Base-by-base conservation (phyloP, 2,329 filamentous ascomycete genomes). In the Clarireedia hainanense region DNA sequence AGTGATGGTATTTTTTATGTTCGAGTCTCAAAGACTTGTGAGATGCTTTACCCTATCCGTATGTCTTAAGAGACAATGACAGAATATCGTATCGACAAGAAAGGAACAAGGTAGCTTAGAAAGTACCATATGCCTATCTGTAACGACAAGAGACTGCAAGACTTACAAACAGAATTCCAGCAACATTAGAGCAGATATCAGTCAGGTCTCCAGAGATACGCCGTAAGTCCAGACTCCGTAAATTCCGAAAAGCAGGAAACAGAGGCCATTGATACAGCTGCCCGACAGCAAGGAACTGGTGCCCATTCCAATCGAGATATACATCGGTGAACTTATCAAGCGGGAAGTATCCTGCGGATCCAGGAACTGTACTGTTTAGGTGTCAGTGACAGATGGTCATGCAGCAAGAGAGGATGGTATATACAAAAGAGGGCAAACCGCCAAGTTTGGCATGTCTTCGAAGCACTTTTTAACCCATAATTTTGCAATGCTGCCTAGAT, bases 221-320 rank as follows among this genome's bases (percentile, higher is more conserved):
- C 9, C 42, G 45, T 30, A 52, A 47, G 26, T 47, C 20, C 14
- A 52, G 50, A 20, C 50, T 52, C 15, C 30, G 7, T 12, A 52
- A 17, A 20, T 52, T 47, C 14, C 50, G 30, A 36, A 37, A 52
- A 12, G 15, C 6, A 17, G 42, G 42, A 26, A 47, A n/a, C 12
- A 14, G 6, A 20, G 20, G 30, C 42, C 30, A 20, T 2, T 20
- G 1, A 36, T 46, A 46, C 43, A 46, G 2, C 10, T 27, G 40
- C 4, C 1, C 5, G 4, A 4, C 9, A 36, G 7, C 1, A 5
- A 1, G 4, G n/a, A 3, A 0, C n/a, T 9, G 1, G 15, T 2
- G 17, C 7, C 6, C 20, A 2, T 1, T 1, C 20, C n/a, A 17
- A 2, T 39, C 42, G 5, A 39, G 9, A 23, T 12, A 52, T 20